Evolutionary conservation across 2,329 filamentous ascomycete species (phyloP).

Genomic region (Trichoderma sp.): DNA sequence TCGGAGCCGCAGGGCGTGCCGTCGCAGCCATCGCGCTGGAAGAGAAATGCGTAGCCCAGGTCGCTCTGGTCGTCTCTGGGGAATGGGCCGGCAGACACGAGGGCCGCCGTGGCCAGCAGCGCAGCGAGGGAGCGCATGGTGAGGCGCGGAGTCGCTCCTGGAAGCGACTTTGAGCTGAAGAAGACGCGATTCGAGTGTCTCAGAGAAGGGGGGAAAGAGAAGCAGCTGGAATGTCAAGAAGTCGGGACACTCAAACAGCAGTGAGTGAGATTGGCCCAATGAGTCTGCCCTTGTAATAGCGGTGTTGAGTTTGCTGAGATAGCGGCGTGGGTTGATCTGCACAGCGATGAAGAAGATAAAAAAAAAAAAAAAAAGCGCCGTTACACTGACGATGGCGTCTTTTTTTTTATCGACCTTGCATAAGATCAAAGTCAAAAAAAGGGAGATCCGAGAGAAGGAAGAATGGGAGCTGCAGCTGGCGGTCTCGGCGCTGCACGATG

Average conservation of each 20-base stretch:
- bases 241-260: neutral
- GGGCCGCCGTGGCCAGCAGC: slow-evolving; percentile 44
- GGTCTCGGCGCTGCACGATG: slow-evolving; percentile 40
- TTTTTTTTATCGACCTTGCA: neutral
- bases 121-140: slow-evolving; percentile 27
- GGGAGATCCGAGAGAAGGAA: slow-evolving; percentile 8
- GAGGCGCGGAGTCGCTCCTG: slow-evolving; percentile 10
- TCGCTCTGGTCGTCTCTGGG: slow-evolving; percentile 55
- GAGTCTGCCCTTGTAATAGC: neutral
- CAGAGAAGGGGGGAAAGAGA: neutral
- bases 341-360: neutral
- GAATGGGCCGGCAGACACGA: slow-evolving; percentile 50
- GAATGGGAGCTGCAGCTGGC: slow-evolving; percentile 31
- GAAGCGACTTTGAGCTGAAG: neutral
- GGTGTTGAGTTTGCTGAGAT: neutral
- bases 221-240: slow-evolving; percentile 1
- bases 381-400: neutral
- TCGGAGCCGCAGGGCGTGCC: slow-evolving; percentile 60
- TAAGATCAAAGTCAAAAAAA: slow-evolving; percentile 24
- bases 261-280: neutral
- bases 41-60: slow-evolving; percentile 54
- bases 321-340: neutral
- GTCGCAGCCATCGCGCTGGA: slow-evolving; percentile 43
- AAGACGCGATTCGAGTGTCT: neutral
- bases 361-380: neutral